Conservation (phyloP, 2,329 filamentous ascomycete genomes). For the Fusarium piperis region DNA sequence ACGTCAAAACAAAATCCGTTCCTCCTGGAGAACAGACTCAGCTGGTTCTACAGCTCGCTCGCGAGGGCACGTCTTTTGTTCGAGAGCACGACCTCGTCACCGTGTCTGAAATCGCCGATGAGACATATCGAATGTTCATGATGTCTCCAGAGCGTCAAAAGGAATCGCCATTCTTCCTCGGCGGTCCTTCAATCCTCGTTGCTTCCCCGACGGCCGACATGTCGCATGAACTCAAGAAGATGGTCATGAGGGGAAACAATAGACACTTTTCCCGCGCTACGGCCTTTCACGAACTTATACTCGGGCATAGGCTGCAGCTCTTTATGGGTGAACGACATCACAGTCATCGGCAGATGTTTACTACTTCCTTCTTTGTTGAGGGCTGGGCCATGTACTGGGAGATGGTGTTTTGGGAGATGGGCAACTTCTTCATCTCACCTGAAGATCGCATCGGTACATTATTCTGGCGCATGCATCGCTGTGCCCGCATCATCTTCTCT, state of each 20-base stretch:
- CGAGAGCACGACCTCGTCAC: slow-evolving; percentile 64
- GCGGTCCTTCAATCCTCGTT: slow-evolving; percentile 63
- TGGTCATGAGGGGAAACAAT: slow-evolving; percentile 70
- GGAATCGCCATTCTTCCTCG: slow-evolving; percentile 68
- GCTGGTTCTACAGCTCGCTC: slow-evolving; percentile 61
- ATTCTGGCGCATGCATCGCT: slow-evolving; percentile 72
- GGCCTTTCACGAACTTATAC: slow-evolving; percentile 70
- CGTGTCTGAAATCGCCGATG: slow-evolving; percentile 61
- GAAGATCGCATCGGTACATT: slow-evolving; percentile 66
- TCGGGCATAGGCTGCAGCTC: slow-evolving; percentile 65
- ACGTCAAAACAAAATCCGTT: slow-evolving; percentile 65
- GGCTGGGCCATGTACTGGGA: slow-evolving; percentile 73
- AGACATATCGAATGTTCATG: slow-evolving; percentile 66
- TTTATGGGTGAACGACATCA: slow-evolving; percentile 58
- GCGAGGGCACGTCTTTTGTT: slow-evolving; percentile 63
- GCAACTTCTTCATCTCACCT: slow-evolving; percentile 59
- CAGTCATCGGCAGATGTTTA: slow-evolving; percentile 62
- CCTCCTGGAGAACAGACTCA: slow-evolving; percentile 62
- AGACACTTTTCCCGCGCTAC: slow-evolving; percentile 66
- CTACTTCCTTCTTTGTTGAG: slow-evolving; percentile 68
- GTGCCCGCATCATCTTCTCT: slow-evolving; percentile 67
- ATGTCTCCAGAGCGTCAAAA: slow-evolving; percentile 63
- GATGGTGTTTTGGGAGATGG: slow-evolving; percentile 64
- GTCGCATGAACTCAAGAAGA: slow-evolving; percentile 64
- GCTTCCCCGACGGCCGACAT: slow-evolving; percentile 65